Evolutionary conservation across 108 stramenopile genomes (phyloP).

Genomic region (Ochromonas danica): DNA sequence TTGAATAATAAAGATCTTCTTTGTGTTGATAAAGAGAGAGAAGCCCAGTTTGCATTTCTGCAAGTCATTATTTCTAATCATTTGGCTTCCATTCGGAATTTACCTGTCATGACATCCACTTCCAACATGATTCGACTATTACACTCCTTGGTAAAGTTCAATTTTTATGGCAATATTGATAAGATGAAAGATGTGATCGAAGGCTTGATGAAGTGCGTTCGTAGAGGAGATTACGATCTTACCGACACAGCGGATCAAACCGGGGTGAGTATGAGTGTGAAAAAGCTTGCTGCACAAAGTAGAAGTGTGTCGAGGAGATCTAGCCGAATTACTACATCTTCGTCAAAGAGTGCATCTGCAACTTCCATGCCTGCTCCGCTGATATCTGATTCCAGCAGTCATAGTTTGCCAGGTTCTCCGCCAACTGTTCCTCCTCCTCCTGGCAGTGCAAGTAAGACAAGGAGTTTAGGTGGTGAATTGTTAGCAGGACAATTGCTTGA

Average conservation of each 20-base stretch:
- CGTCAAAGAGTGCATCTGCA: too few relatives aligned
- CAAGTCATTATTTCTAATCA: not conserved
- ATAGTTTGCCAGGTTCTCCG: too few relatives aligned
- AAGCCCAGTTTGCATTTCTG: not conserved
- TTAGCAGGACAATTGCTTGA: too few relatives aligned
- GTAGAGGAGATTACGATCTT: not conserved
- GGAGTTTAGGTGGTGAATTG: too few relatives aligned
- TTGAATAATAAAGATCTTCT: not conserved
- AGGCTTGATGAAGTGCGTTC: not conserved
- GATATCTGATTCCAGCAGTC: too few relatives aligned
- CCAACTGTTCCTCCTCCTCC: too few relatives aligned
- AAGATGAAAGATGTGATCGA: not conserved
- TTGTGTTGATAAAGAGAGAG: not conserved
- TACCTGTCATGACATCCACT: not conserved
- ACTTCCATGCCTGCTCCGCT: too few relatives aligned
- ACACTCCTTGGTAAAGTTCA: not conserved
- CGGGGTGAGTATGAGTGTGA: not conserved
- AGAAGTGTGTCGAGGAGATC: too few relatives aligned
- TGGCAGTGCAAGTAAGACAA: too few relatives aligned
- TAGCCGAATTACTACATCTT: too few relatives aligned
- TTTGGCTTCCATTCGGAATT: not conserved
- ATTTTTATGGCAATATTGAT: slow-evolving; percentile 27
- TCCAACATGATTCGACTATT: not conserved
- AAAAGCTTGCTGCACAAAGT: too few relatives aligned
- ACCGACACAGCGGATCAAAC: too few relatives aligned